Percentiles rank a stretch among this genome's conserved stretches.
phyloP scores from a whole-genome alignment of 129 eudicot genomes.

The Calendula officinalis region DNA sequence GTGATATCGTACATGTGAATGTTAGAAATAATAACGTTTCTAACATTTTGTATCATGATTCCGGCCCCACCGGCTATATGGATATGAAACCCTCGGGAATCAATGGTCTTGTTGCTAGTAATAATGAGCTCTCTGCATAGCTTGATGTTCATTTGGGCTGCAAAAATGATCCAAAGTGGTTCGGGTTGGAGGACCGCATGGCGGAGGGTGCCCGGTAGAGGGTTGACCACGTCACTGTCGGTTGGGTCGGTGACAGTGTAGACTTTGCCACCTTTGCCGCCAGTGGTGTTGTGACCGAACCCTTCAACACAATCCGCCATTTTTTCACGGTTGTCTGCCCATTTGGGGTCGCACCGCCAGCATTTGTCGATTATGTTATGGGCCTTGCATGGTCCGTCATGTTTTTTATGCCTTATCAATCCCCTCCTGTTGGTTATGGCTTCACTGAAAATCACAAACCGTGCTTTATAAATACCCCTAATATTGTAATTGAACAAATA shows the following conservation, averaged over 20 bases:
- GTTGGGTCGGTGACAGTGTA: slow-evolving; percentile 52
- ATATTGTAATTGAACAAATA: too few species aligned
- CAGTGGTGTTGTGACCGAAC: slow-evolving; percentile 54
- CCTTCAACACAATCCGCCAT: slow-evolving; percentile 70
- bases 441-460: too few species aligned
- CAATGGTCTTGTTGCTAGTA: slow-evolving; percentile 69
- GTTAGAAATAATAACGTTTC: slow-evolving; percentile 55
- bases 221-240: slow-evolving; percentile 51
- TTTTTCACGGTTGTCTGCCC: slow-evolving; percentile 56
- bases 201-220: slow-evolving; percentile 72
- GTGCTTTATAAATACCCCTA: too few species aligned
- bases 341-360: slow-evolving; percentile 63
- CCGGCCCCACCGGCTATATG: slow-evolving; percentile 72
- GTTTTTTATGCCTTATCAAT: slow-evolving; percentile 20
- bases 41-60: slow-evolving; percentile 49
- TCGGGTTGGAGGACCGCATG: slow-evolving; percentile 61
- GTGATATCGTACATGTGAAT: slow-evolving; percentile 45
- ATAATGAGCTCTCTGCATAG: slow-evolving; percentile 57
- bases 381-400: slow-evolving; percentile 48
- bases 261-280: slow-evolving; percentile 57
- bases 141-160: slow-evolving; percentile 40
- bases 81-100: slow-evolving; percentile 59
- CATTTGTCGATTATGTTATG: slow-evolving; percentile 67
- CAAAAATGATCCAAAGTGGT: slow-evolving; percentile 76
- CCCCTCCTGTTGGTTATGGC: slow-evolving; percentile 53